Evolutionary conservation across 2,329 filamentous ascomycete genomes (phyloP).

Genomic region (Sclerotinia minor): DNA sequence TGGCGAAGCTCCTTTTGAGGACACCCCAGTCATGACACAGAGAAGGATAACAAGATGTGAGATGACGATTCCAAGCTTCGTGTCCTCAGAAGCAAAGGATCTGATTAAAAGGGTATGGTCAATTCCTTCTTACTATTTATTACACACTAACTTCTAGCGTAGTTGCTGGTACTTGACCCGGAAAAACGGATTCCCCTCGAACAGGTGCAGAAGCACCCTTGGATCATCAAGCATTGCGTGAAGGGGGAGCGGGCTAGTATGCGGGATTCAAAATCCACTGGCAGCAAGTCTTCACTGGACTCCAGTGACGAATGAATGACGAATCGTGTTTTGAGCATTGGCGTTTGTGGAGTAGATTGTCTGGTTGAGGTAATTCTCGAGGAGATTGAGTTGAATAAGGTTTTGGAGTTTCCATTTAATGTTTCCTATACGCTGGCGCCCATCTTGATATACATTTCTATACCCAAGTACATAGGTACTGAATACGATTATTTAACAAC

Average conservation of each 20-base stretch:
- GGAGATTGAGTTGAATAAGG: conserved; percentile 36
- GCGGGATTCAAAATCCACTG: conserved; percentile 41
- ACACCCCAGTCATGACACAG: conserved; percentile 92
- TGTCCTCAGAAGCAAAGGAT: conserved; percentile 86
- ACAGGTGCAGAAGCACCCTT: conserved; percentile 85
- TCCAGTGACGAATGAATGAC: conserved; percentile 37
- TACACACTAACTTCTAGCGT: conserved; percentile 31
- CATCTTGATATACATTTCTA: conserved; percentile 31
- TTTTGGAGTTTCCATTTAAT: conserved; percentile 37
- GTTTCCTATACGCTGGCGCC: conserved; percentile 39
- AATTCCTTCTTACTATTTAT: neutral
- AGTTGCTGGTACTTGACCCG: conserved; percentile 88
- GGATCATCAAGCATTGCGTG: conserved; percentile 91
- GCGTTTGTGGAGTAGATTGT: conserved; percentile 34
- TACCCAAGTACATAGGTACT: conserved; percentile 22
- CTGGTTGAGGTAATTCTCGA: conserved; percentile 10
- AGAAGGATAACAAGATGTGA: conserved; percentile 83
- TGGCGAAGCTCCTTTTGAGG: conserved; percentile 95
- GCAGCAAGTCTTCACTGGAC: conserved; percentile 36
- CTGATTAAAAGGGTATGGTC: conserved; percentile 80
- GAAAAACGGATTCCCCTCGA: conserved; percentile 91
- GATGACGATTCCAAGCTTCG: conserved; percentile 88
- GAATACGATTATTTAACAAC: conserved; percentile 19
- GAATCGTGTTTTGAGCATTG: conserved; percentile 34
- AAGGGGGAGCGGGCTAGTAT: conserved; percentile 46